phyloP scores from a whole-genome alignment of 1,284 basidiomycete species.

The Apiotrichum akiyoshidainum region DNA sequence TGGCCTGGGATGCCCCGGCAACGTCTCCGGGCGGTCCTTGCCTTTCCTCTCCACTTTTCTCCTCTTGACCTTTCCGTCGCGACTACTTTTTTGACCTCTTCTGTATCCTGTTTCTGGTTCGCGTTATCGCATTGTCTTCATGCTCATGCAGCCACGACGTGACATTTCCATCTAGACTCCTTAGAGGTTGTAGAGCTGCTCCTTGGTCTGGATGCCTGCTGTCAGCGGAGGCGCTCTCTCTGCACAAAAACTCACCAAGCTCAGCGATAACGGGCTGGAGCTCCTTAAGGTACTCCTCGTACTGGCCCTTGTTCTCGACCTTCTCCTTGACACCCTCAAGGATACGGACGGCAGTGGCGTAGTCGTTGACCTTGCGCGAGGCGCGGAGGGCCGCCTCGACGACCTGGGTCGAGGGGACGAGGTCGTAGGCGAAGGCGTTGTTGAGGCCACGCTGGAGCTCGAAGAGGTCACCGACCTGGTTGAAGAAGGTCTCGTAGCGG shows the following conservation, averaged over 20 bases:
- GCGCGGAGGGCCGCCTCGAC: slow-evolving; percentile 87
- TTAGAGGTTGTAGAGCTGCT: slow-evolving; percentile 49
- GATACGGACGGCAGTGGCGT: slow-evolving; percentile 90
- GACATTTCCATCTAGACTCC: slow-evolving; percentile 18
- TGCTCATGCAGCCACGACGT: slow-evolving; percentile 12
- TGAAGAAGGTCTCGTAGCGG: slow-evolving; percentile 91
- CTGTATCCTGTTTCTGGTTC: neutral
- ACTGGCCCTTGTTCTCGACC: slow-evolving; percentile 92
- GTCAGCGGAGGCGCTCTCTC: neutral
- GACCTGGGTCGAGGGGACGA: slow-evolving; percentile 86
- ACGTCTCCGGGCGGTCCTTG: too few species aligned
- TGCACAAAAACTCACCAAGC: slow-evolving; percentile 64
- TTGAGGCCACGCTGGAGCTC: slow-evolving; percentile 97
- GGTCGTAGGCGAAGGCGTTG: slow-evolving; percentile 98
- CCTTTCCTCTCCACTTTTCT: too few species aligned
- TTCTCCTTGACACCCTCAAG: slow-evolving; percentile 91
- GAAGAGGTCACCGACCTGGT: slow-evolving; percentile 88
- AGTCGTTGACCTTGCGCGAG: slow-evolving; percentile 90
- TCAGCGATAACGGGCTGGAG: slow-evolving; percentile 80
- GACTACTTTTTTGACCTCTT: neutral
- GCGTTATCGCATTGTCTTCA: slow-evolving; percentile 3
- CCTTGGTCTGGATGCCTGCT: slow-evolving; percentile 48
- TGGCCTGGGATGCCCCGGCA: too few species aligned
- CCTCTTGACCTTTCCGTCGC: too few species aligned
- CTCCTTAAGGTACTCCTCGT: slow-evolving; percentile 83